These are phyloP conservation scores for Chytriomyces confervae DNA, from an alignment of 192 early-diverging fungal genomes.

Conservation along the genomic window DNA sequence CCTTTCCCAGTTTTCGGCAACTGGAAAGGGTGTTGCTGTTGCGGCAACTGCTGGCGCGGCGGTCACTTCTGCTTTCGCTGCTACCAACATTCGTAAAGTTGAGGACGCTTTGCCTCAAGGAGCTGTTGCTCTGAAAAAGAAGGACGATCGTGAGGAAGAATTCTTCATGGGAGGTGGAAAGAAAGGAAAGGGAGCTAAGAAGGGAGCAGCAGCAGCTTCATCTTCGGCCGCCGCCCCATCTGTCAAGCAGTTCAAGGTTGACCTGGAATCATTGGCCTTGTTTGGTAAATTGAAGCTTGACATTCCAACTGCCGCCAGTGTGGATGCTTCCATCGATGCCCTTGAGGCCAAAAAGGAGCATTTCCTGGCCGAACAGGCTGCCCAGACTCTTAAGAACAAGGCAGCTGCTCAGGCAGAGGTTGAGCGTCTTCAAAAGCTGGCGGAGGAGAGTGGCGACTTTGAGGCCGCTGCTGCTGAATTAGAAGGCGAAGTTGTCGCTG, in stretches of 20 bases:
- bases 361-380: conserved; percentile 79
- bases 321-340: conserved; percentile 72
- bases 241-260: conserved; percentile 67
- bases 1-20: conserved; percentile 56
- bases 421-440: conserved; percentile 68
- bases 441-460: conserved; percentile 41
- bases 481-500: conserved; percentile 27
- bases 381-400: conserved; percentile 84
- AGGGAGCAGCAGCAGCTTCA: conserved; percentile 49
- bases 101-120: conserved; percentile 76
- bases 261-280: conserved; percentile 71
- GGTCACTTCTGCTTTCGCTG: conserved; percentile 41
- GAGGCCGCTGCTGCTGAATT: conserved; percentile 28
- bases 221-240: conserved; percentile 39
- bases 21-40: conserved; percentile 22
- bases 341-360: conserved; percentile 72
- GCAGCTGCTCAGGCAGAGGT: conserved; percentile 86
- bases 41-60: conserved; percentile 48
- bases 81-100: conserved; percentile 59
- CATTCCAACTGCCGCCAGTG: conserved; percentile 73
- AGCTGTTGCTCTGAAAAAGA: conserved; percentile 73
- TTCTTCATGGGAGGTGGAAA: conserved; percentile 71
- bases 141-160: conserved; percentile 76
- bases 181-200: conserved; percentile 66
- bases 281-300: conserved; percentile 81